Percentiles rank a stretch among this genome's conserved stretches.
phyloP scores from a whole-genome alignment of 768 basidiomycete genomes.

The Fibroporia radiculosa region DNA sequence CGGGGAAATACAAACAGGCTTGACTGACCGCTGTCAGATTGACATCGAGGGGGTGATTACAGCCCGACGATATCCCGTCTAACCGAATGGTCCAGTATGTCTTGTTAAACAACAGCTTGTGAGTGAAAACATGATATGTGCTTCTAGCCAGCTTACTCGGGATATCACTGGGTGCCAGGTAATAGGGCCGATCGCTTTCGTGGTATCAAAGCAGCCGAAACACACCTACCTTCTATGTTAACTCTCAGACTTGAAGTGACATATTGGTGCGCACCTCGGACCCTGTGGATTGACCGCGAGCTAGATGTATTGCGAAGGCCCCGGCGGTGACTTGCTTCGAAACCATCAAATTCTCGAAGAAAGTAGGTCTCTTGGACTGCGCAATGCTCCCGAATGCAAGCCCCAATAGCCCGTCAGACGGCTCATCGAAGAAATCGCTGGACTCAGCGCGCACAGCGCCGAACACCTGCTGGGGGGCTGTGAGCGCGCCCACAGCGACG shows the following conservation, averaged over 20 bases:
- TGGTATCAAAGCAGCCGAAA: slow-evolving; percentile 34
- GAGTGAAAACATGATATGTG: not conserved
- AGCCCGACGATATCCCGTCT: slow-evolving; percentile 35
- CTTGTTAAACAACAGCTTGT: slow-evolving; percentile 20
- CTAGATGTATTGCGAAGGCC: slow-evolving; percentile 53
- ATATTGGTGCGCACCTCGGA: slow-evolving; percentile 34
- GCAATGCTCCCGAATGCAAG: slow-evolving; percentile 56
- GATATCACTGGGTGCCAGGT: slow-evolving; percentile 32
- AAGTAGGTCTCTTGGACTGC: slow-evolving; percentile 36
- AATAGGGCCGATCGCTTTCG: slow-evolving; percentile 28
- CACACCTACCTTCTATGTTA: slow-evolving; percentile 23
- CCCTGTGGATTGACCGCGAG: slow-evolving; percentile 31
- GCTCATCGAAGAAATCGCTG: slow-evolving; percentile 39
- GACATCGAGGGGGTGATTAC: slow-evolving; percentile 5
- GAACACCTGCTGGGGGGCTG: slow-evolving; percentile 44
- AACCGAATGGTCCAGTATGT: slow-evolving; percentile 56
- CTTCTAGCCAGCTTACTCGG: slow-evolving; percentile 14
- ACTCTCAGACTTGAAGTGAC: not conserved
- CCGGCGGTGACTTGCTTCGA: slow-evolving; percentile 33
- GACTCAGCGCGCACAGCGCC: slow-evolving; percentile 43
- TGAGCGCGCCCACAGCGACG: slow-evolving; percentile 39
- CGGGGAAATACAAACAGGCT: not conserved
- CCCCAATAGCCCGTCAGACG: slow-evolving; percentile 53
- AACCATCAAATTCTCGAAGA: slow-evolving; percentile 56
- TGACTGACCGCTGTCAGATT: slow-evolving; percentile 32